Evolutionary conservation across 2,329 filamentous ascomycete species (phyloP).

Genomic region (Pseudocercospora pini-densiflorae): DNA sequence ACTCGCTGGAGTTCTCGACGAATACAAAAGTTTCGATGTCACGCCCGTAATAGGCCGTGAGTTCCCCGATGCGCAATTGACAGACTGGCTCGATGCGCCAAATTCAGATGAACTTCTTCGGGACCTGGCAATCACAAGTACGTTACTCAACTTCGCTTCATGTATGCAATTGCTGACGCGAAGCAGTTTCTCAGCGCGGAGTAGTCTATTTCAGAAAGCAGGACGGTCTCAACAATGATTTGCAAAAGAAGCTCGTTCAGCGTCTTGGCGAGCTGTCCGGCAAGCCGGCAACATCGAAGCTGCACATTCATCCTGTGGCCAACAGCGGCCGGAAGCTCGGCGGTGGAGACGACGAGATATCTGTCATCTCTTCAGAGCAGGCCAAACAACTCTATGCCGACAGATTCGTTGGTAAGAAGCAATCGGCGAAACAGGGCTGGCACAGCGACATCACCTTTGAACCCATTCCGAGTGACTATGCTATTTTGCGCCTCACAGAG

Average conservation of each 20-base stretch:
- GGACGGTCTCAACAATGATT: slow-evolving; percentile 61
- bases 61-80: slow-evolving; percentile 61
- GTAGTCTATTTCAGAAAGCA: slow-evolving; percentile 73
- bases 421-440: slow-evolving; percentile 38
- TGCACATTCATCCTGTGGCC: slow-evolving; percentile 65
- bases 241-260: slow-evolving; percentile 67
- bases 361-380: slow-evolving; percentile 7
- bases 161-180: background rate
- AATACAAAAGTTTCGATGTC: slow-evolving; percentile 41
- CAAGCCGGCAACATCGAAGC: slow-evolving; percentile 58
- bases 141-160: background rate
- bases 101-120: slow-evolving; percentile 21
- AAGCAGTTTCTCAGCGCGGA: slow-evolving; percentile 66
- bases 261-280: slow-evolving; percentile 63
- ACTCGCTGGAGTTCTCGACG: no score
- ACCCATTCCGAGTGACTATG: slow-evolving; percentile 65
- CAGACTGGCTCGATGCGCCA: slow-evolving; percentile 59
- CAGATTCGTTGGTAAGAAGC: background rate
- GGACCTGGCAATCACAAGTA: slow-evolving; percentile 24
- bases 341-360: slow-evolving; percentile 4
- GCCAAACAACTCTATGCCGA: slow-evolving; percentile 1
- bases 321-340: slow-evolving; percentile 45
- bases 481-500: slow-evolving; percentile 60
- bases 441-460: slow-evolving; percentile 69
- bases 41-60: slow-evolving; percentile 62